Percentiles rank a stretch among this genome's conserved stretches.
These are phyloP conservation scores for Claviceps sp. DNA, from an alignment of 2,329 filamentous ascomycete species.

Conservation along the genomic window DNA sequence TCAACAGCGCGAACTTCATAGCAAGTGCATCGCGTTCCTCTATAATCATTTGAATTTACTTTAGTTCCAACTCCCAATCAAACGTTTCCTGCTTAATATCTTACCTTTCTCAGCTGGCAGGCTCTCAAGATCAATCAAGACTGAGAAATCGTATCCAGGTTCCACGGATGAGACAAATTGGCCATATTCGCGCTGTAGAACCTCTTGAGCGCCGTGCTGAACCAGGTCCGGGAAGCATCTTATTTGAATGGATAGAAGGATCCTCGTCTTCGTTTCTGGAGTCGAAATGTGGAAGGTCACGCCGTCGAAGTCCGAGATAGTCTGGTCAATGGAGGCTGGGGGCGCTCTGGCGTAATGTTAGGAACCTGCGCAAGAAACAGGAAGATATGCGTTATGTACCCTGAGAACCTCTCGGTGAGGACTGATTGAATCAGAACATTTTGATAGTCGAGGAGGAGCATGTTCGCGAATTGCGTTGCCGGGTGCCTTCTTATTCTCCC, in stretches of 20 bases:
- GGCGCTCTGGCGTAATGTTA: slow-evolving; percentile 50
- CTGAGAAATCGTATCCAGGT: slow-evolving; percentile 89
- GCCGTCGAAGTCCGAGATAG: slow-evolving; percentile 97
- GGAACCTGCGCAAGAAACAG: slow-evolving; percentile 9
- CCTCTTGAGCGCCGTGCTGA: slow-evolving; percentile 80
- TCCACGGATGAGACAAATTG: slow-evolving; percentile 80
- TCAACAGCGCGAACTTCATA: slow-evolving; percentile 76
- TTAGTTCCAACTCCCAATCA: not conserved
- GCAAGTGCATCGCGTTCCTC: slow-evolving; percentile 81
- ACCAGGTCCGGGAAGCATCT: slow-evolving; percentile 90
- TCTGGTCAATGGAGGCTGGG: slow-evolving; percentile 87
- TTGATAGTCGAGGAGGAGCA: slow-evolving; percentile 97
- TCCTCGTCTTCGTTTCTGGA: slow-evolving; percentile 84
- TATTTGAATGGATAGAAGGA: slow-evolving; percentile 87
- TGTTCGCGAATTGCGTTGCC: slow-evolving; percentile 26
- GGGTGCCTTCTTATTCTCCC: slow-evolving; percentile 11
- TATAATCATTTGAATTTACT: slow-evolving; percentile 14
- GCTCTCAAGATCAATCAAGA: slow-evolving; percentile 77
- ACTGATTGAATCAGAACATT: slow-evolving; percentile 96
- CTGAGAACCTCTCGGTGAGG: slow-evolving; percentile 85
- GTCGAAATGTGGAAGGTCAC: slow-evolving; percentile 98
- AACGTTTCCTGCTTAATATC: not conserved
- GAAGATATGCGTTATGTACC: slow-evolving; percentile 33
- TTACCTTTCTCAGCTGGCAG: slow-evolving; percentile 66
- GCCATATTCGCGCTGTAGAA: slow-evolving; percentile 90